Percentiles rank a stretch among this genome's conserved stretches.
These are phyloP conservation scores for Epichloe gansuensis DNA, from an alignment of 2,329 filamentous ascomycete species.

Conservation along the genomic window DNA sequence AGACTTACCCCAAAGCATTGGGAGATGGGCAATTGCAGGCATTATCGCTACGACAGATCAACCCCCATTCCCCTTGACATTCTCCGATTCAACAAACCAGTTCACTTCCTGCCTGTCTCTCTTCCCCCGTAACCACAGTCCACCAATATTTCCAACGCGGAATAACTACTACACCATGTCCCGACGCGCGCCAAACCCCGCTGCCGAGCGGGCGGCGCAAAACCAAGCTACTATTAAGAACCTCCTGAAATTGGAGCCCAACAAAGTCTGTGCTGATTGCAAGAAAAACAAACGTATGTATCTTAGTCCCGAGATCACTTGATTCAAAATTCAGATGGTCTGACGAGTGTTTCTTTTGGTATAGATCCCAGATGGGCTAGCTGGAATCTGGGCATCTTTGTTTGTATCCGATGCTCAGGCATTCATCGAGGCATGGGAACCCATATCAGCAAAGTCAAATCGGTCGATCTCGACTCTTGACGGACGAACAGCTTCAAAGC, in stretches of 20 bases:
- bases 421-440: constrained; percentile 98
- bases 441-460: constrained; percentile 96
- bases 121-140: constrained; percentile 7
- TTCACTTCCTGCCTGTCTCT: not conserved
- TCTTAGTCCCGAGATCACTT: not conserved
- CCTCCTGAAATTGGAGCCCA: constrained; percentile 83
- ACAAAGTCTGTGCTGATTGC: constrained; percentile 97
- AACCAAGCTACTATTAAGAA: constrained; percentile 92
- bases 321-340: not conserved
- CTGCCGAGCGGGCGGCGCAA: constrained; percentile 78
- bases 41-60: constrained; percentile 1
- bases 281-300: constrained; percentile 92
- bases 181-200: constrained; percentile 62
- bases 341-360: constrained; percentile 2
- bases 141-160: not conserved
- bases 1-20: constrained; percentile 2
- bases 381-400: constrained; percentile 94
- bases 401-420: constrained; percentile 96
- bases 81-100: not conserved
- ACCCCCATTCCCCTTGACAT: not conserved
- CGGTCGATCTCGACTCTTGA: constrained; percentile 96
- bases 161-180: constrained; percentile 46
- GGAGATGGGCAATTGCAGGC: not conserved
- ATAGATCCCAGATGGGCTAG: constrained; percentile 95
- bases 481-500: constrained; percentile 91